Evolutionary conservation across 2,329 filamentous ascomycete species (phyloP), one percentile per base, ranked within the genome.

Genomic region (Ceratocystiopsis minuta): DNA sequence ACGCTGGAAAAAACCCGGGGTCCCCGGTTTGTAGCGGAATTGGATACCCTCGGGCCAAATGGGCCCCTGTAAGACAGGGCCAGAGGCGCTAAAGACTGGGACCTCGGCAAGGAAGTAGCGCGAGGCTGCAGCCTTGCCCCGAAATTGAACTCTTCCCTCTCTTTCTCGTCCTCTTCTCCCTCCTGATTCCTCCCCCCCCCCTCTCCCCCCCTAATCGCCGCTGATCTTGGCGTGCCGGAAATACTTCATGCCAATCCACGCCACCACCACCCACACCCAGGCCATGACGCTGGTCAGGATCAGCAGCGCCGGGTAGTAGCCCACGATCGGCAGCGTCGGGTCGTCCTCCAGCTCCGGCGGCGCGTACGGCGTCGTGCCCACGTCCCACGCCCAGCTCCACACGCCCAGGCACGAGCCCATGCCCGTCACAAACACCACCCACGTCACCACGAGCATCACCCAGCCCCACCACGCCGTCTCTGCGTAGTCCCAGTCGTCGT

Each of bases 181-280:
- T n/a, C n/a, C n/a, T n/a, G n/a, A n/a, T n/a, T n/a, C n/a, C n/a
- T n/a, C n/a, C n/a, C n/a, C n/a, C n/a, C n/a, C n/a, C n/a, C n/a
- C n/a, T n/a, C n/a, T n/a, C n/a, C 33, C 33, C 11, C 17, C 15
- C 36, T n/a, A 83, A 55, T 76, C 72, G 31, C 70, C 70, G 43
- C 65, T 73, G 45, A 96, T 92, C 64, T 94, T 94, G 32, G 90
- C 88, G 66, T 98, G 90, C 51, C 87, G 77, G 56, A 98, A 98
- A 60, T 96, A 96, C 59, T 98, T 98, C 88, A 98, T 96, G 18
- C 90, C 90, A 39, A 96, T 80, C 90, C 90, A 98, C 12, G 92
- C 90, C 44, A 92, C 78, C 13, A 94, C 76, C 16, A 96, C 90
- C 90, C 90, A 98, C 6, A 96, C 85, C 90, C 90, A 98, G 16